Conservation (phyloP, 192 early-diverging fungal species). For the Gorgonomyces haynaldii region DNA sequence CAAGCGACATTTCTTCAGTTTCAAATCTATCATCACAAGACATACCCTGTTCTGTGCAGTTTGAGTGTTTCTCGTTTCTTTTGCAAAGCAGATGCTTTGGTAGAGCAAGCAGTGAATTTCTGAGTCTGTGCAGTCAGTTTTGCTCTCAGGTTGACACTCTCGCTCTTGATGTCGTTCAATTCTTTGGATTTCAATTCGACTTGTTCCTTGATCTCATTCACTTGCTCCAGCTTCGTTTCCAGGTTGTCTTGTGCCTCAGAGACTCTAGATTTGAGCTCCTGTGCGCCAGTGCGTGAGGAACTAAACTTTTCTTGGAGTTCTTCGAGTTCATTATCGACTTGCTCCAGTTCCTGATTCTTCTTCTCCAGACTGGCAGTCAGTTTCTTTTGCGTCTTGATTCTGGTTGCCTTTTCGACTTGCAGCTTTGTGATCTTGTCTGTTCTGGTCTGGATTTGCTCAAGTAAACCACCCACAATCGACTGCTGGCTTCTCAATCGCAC, state of each 20-base stretch:
- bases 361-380: constrained; percentile 50
- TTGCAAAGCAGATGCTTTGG: too few relatives aligned
- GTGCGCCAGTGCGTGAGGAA: constrained; percentile 15
- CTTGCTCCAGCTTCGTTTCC: constrained; percentile 44
- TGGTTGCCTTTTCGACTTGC: constrained; percentile 58
- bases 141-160: constrained; percentile 39
- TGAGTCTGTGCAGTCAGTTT: not conserved
- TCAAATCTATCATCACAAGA: constrained; percentile 24
- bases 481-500: constrained; percentile 77
- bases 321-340: constrained; percentile 51
- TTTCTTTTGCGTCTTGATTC: constrained; percentile 65
- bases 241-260: constrained; percentile 54
- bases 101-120: too few relatives aligned
- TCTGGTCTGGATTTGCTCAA: constrained; percentile 58
- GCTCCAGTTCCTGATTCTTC: constrained; percentile 51
- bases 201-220: constrained; percentile 15
- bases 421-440: constrained; percentile 62
- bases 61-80: too few relatives aligned
- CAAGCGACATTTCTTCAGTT: constrained; percentile 17
- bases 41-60: constrained; percentile 24
- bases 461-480: constrained; percentile 66
- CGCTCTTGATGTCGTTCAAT: constrained; percentile 21
- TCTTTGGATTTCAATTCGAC: not conserved
- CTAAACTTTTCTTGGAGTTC: constrained; percentile 39
- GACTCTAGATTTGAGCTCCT: constrained; percentile 3